Conservation (phyloP, 169 alveolate genomes). For the Plasmodium sp. region DNA sequence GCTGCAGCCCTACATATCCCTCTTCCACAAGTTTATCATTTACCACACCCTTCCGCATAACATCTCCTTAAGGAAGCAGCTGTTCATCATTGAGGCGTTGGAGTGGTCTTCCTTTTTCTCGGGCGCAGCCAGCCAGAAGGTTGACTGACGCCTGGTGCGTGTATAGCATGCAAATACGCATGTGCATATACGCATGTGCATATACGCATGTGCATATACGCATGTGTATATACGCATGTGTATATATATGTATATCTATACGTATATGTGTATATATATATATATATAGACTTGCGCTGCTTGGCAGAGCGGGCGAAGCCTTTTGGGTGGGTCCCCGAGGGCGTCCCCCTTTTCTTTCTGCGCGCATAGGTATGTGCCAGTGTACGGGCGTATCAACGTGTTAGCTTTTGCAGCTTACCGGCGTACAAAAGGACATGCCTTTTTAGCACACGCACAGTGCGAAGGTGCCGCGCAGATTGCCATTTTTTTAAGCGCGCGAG, state of each 20-base stretch:
- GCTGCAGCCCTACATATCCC: conserved; percentile 48
- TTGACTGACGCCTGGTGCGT: conserved; percentile 16
- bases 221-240: no score
- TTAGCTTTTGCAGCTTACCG: neutral
- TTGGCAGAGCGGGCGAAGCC: neutral
- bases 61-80: conserved; percentile 58
- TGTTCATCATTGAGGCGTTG: conserved; percentile 59
- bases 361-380: neutral
- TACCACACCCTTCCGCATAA: conserved; percentile 65
- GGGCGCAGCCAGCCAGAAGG: conserved; percentile 49
- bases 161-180: no score
- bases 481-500: neutral
- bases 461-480: neutral
- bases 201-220: no score
- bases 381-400: neutral
- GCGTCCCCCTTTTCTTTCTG: neutral
- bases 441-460: neutral
- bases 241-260: no score
- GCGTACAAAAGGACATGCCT: neutral
- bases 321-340: neutral
- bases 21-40: conserved; percentile 56
- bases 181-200: no score
- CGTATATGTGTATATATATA: no score
- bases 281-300: neutral
- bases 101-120: conserved; percentile 72